Percentiles rank a stretch among this genome's conserved stretches.
These are phyloP conservation scores for Umbellularia californica DNA, from an alignment of 164 flowering plant species.

Conservation along the genomic window DNA sequence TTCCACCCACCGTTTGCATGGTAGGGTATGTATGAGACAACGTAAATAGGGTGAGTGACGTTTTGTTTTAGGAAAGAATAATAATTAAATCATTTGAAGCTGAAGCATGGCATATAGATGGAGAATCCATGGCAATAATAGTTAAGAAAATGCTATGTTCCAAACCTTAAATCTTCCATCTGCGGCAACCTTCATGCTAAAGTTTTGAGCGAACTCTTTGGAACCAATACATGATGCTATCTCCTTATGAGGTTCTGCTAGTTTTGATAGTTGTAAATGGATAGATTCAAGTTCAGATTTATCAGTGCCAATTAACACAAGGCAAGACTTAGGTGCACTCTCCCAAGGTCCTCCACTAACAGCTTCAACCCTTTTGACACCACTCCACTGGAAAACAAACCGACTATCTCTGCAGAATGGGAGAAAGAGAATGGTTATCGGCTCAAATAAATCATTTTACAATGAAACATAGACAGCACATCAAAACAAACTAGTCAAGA, in stretches of 20 bases:
- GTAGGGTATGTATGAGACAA: too few relatives aligned
- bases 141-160: background rate
- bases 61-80: too few relatives aligned
- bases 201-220: constrained; percentile 2
- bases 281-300: constrained; percentile 13
- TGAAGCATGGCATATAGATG: background rate
- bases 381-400: constrained; percentile 18
- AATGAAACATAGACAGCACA: background rate
- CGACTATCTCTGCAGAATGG: constrained; percentile 10
- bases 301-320: constrained; percentile 15
- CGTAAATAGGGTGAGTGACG: too few relatives aligned
- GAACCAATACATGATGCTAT: background rate
- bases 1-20: too few relatives aligned
- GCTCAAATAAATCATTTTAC: background rate
- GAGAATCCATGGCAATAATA: background rate
- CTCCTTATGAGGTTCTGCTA: constrained; percentile 6
- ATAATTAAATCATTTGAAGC: background rate
- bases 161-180: constrained; percentile 20
- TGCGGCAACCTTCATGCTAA: constrained; percentile 1
- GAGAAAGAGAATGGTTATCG: background rate
- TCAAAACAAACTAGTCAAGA: background rate
- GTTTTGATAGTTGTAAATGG: constrained; percentile 5
- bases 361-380: constrained; percentile 12
- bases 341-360: constrained; percentile 15
- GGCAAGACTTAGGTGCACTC: constrained; percentile 12